These are phyloP conservation scores for Boletellus sp. DNA, from an alignment of 1,284 basidiomycete species.

Conservation along the genomic window DNA sequence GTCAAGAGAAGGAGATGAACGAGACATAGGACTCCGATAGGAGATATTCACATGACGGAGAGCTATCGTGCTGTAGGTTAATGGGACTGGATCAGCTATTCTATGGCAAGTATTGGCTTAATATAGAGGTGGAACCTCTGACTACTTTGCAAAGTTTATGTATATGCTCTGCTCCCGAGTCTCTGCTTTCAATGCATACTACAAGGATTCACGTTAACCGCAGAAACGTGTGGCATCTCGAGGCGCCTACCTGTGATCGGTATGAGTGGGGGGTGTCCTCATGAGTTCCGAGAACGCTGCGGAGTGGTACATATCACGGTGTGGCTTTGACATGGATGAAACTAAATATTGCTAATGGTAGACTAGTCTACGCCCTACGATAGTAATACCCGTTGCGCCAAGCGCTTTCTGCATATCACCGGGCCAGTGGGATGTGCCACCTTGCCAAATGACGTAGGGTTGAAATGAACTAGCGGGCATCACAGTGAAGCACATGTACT, in stretches of 20 bases:
- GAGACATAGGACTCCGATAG: conserved; percentile 27
- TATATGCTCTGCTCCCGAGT: conserved; percentile 28
- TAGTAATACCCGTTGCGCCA: no score
- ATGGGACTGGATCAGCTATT: conserved; percentile 20
- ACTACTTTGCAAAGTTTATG: conserved; percentile 21
- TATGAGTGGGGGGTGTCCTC: not conserved
- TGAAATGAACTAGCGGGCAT: no score
- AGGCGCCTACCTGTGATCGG: not conserved
- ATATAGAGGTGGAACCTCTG: conserved; percentile 28
- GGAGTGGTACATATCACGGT: not conserved
- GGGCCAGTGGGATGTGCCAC: no score
- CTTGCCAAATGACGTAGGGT: no score
- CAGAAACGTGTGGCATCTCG: no score
- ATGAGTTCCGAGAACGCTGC: not conserved
- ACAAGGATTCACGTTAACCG: not conserved
- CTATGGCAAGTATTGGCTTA: conserved; percentile 23
- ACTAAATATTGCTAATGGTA: no score
- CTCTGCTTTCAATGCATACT: conserved; percentile 14
- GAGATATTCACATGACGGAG: not conserved
- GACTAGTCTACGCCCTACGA: no score
- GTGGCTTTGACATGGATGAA: not conserved
- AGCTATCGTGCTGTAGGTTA: conserved; percentile 6
- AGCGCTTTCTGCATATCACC: no score
- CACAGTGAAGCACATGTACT: no score
- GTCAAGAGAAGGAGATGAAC: conserved; percentile 46